These are phyloP conservation scores for Mortierella sp. DNA, from an alignment of 371 early-diverging fungal species.

Conservation along the genomic window DNA sequence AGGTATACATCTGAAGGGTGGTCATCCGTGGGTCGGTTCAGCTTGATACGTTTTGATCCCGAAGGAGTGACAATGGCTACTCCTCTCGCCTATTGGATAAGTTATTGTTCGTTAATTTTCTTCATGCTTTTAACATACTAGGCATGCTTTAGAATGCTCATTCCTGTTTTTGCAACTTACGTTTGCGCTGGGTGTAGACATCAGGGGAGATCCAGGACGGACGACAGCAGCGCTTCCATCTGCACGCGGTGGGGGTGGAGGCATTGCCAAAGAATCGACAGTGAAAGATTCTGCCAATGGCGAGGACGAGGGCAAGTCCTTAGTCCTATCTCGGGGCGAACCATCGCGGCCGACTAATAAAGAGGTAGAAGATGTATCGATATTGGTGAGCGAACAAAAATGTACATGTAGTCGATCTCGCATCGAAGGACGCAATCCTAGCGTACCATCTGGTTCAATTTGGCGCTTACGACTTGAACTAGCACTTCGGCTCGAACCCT, in stretches of 20 bases:
- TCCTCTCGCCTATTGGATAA: not conserved
- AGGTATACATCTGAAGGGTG: constrained; percentile 22
- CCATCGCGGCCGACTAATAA: constrained; percentile 10
- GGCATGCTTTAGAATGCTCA: not conserved
- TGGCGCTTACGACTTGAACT: constrained; percentile 42
- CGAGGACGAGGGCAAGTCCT: constrained; percentile 12
- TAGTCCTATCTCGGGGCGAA: constrained; percentile 15
- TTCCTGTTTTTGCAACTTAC: not conserved
- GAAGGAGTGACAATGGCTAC: not conserved
- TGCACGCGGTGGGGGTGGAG: constrained; percentile 17
- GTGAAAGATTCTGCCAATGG: not conserved
- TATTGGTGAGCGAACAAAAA: not conserved
- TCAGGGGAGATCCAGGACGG: not conserved
- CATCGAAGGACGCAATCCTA: not conserved
- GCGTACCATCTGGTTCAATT: constrained; percentile 36
- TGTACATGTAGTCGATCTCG: not conserved
- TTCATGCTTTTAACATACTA: too few relatives aligned
- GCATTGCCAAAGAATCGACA: constrained; percentile 27
- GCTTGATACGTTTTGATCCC: constrained; percentile 42
- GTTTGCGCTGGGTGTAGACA: not conserved
- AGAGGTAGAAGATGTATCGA: not conserved
- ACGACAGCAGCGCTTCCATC: constrained; percentile 5
- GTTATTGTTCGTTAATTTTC: not conserved
- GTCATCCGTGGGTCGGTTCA: constrained; percentile 43
- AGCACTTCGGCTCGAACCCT: constrained; percentile 7